Conservation (phyloP, 495 filamentous ascomycete genomes). For the Clohesyomyces aquaticus region DNA sequence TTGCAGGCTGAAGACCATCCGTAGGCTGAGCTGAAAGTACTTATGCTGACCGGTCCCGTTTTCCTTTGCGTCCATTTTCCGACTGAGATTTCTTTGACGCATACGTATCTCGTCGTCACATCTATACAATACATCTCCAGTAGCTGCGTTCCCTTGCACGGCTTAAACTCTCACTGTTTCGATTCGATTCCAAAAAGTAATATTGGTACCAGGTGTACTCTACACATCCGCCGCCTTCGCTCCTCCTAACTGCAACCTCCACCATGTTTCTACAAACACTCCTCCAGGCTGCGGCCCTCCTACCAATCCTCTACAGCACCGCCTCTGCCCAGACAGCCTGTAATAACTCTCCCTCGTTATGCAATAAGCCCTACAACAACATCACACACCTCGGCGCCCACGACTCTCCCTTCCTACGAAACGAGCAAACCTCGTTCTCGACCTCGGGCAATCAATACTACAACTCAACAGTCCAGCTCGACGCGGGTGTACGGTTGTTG, state of each 20-base stretch:
- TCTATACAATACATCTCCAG: background rate
- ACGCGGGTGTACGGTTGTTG: conserved; percentile 47
- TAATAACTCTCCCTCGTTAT: conserved; percentile 66
- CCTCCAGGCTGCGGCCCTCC: conserved; percentile 17
- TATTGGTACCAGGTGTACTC: background rate
- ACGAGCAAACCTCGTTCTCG: conserved; percentile 49
- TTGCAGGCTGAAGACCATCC: background rate
- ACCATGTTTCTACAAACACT: conserved; percentile 19
- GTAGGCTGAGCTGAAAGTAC: conserved; percentile 6
- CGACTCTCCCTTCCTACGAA: conserved; percentile 63
- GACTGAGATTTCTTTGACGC: background rate
- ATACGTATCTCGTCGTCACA: background rate
- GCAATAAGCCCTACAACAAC: conserved; percentile 61
- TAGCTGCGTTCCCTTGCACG: no score
- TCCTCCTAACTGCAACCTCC: background rate
- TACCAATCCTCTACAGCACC: conserved; percentile 31
- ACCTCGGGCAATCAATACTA: conserved; percentile 48
- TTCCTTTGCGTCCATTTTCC: conserved; percentile 7
- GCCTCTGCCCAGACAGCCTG: conserved; percentile 48
- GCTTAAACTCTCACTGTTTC: conserved; percentile 1
- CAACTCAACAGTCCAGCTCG: conserved; percentile 46
- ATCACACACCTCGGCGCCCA: conserved; percentile 69
- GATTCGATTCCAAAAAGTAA: background rate
- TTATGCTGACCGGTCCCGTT: background rate
- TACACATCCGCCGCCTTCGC: background rate